phyloP scores from a whole-genome alignment of 2,329 filamentous ascomycete species.

The Arthrobotrys conoides region DNA sequence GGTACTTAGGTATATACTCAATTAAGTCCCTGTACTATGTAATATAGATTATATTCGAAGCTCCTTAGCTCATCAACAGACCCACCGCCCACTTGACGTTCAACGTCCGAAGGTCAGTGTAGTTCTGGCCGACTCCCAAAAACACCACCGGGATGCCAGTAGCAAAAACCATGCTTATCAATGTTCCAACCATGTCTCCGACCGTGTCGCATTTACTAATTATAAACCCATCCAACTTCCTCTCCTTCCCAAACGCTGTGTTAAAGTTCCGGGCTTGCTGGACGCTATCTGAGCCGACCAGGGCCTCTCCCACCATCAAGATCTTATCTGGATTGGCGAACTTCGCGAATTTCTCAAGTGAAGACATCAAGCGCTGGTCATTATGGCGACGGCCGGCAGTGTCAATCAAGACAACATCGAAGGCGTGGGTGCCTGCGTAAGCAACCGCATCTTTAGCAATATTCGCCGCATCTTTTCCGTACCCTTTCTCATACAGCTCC shows the following conservation, averaged over 20 bases:
- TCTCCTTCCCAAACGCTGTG: slow-evolving; percentile 83
- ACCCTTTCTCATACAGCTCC: slow-evolving; percentile 95
- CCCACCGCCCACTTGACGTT: slow-evolving; percentile 64
- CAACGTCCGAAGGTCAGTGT: slow-evolving; percentile 64
- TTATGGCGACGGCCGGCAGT: slow-evolving; percentile 96
- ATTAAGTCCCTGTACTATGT: too few species aligned
- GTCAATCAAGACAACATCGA: slow-evolving; percentile 96
- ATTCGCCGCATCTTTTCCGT: slow-evolving; percentile 95
- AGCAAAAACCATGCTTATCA: slow-evolving; percentile 97
- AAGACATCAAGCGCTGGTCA: slow-evolving; percentile 94
- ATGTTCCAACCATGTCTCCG: slow-evolving; percentile 89
- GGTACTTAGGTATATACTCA: too few species aligned
- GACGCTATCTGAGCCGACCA: slow-evolving; percentile 95
- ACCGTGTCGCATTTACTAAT: slow-evolving; percentile 99
- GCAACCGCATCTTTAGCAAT: slow-evolving; percentile 95
- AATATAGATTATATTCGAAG: too few species aligned
- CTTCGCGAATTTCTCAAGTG: slow-evolving; percentile 96
- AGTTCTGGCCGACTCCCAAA: slow-evolving; percentile 72
- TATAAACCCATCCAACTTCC: slow-evolving; percentile 93
- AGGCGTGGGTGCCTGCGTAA: slow-evolving; percentile 80
- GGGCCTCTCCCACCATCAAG: slow-evolving; percentile 93
- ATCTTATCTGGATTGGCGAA: slow-evolving; percentile 98
- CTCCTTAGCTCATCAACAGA: slow-evolving; percentile 64
- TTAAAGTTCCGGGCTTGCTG: slow-evolving; percentile 98
- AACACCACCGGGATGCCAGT: slow-evolving; percentile 97